phyloP scores from a whole-genome alignment of 352 stramenopile species.

The Pythium vanterpoolii region DNA sequence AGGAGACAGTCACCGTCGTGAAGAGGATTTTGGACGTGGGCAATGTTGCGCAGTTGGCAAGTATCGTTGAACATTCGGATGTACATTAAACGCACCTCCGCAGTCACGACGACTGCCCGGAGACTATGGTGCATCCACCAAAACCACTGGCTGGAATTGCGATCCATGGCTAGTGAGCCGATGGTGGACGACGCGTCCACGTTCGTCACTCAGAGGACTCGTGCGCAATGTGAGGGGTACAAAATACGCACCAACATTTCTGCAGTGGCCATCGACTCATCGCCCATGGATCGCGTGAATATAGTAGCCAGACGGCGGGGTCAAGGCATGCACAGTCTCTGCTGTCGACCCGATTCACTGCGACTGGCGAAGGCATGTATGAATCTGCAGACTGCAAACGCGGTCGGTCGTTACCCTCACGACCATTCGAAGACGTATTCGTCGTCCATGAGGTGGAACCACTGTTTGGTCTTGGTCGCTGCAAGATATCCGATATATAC shows the following conservation, averaged over 20 bases:
- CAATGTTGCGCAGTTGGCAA: neutral
- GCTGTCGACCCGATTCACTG: slow-evolving; percentile 1
- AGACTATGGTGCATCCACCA: neutral
- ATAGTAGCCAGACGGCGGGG: neutral
- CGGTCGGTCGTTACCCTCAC: neutral
- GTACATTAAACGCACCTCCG: neutral
- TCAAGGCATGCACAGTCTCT: neutral
- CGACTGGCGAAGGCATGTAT: neutral
- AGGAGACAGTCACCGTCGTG: neutral
- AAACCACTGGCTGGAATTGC: neutral
- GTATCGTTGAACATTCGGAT: neutral
- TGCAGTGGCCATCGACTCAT: neutral
- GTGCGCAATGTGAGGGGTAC: neutral
- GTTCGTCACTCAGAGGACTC: neutral
- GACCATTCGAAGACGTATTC: neutral
- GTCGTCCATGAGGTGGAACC: slow-evolving; percentile 1
- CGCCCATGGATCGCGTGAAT: slow-evolving; percentile 4
- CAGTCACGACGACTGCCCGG: neutral
- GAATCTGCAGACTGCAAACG: neutral
- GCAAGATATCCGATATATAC: neutral
- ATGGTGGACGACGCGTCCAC: neutral
- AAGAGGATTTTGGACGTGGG: neutral
- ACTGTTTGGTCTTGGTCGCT: neutral
- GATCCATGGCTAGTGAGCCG: neutral
- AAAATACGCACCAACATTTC: slow-evolving; percentile 1